Base-by-base conservation (phyloP, 202 grass and related monocot genomes). In the Zoysia matrella region DNA sequence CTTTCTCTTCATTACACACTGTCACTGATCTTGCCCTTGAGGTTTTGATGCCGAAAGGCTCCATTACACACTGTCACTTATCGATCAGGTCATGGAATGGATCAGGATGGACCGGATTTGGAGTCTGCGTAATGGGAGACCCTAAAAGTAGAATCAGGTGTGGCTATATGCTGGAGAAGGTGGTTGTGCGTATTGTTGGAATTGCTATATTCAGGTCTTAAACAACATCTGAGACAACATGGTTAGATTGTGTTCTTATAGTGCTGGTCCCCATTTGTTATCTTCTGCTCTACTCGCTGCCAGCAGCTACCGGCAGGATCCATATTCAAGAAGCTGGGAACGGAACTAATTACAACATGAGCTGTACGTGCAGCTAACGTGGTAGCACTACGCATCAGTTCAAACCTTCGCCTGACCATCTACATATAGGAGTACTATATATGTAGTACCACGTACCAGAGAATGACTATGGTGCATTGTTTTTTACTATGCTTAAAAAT, bases 281-380 rank as follows among this genome's bases (percentile, higher is more conserved):
- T 11, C 14, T 58, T 15, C 44, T 12, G 66, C 47, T 36, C 30
- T 36, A 63, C 30, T 40, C 65, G 53, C 13, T 52, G 55, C 7
- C 30, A 43, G 15, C 49, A 78, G 36, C 65, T 44, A 58, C 73
- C 65, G 2, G 14, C 47, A 49, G 72, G 64, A 57, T 52, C 44
- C 47, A 36, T 53, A 78, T 79, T 85, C 52, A 53, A 55, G 48
- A 67, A 79, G 75, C 6, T 58, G 60, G 13, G 50, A 79, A 57
- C 60, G 57, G 30, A 49, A 56, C 46, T 78, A 47, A 54, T 36
- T 36, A 36, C 67, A 36, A 57, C 49, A 76, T 69, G 30, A 72
- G 72, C 47, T 54, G 60, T 8, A 55, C 30, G 42, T 47, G 42
- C 67, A 58, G 50, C 58, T 49, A 65, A 65, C 66, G 16, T 49